Conservation (phyloP, 352 stramenopile species). For the Plasmopara halstedii region DNA sequence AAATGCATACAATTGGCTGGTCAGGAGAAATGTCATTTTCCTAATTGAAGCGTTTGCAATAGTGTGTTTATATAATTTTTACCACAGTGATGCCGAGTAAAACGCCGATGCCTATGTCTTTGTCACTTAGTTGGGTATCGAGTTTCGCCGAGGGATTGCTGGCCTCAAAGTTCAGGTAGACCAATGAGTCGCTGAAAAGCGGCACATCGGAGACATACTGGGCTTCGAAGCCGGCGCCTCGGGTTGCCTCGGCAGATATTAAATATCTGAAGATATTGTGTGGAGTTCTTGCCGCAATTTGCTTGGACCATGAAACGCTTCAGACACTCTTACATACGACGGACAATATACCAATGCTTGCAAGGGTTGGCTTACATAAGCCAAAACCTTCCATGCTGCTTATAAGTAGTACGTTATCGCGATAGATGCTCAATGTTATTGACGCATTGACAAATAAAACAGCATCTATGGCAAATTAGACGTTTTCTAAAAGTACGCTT, state of each 20-base stretch:
- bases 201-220: conserved; percentile 5
- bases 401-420: too few relatives aligned
- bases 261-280: conserved; percentile 50
- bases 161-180: conserved; percentile 2
- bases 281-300: conserved; percentile 73
- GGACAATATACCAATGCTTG: neutral
- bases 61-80: too few relatives aligned
- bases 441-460: neutral
- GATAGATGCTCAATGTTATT: too few relatives aligned
- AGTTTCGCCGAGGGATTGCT: conserved; percentile 13
- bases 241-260: conserved; percentile 34
- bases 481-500: too few relatives aligned
- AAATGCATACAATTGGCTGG: too few relatives aligned
- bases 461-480: too few relatives aligned
- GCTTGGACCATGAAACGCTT: conserved; percentile 72
- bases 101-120: too few relatives aligned
- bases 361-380: neutral
- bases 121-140: conserved; percentile 16
- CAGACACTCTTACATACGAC: conserved; percentile 24
- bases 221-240: conserved; percentile 5
- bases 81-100: too few relatives aligned
- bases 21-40: too few relatives aligned
- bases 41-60: too few relatives aligned
- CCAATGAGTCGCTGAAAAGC: conserved; percentile 26
- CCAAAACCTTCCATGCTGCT: neutral